Base-by-base conservation (phyloP, 2,329 filamentous ascomycete species). In the Aspergillus sp. region DNA sequence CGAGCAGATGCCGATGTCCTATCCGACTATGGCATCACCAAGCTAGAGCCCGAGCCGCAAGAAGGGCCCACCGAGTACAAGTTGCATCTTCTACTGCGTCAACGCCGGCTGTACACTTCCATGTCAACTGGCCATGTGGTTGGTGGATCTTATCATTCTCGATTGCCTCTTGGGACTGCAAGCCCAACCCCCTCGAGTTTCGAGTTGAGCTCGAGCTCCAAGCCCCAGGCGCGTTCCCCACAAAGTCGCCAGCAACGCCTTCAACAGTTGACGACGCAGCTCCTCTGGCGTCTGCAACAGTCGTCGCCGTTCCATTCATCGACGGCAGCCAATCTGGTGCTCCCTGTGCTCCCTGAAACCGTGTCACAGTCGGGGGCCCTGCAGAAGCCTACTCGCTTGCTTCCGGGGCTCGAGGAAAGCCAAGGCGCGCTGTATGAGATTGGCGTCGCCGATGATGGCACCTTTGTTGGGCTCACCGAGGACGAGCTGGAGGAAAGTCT, bases 61-160 rank as follows among this genome's bases (percentile, higher is more conserved):
- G 88, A 95, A 58, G 94, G 94, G 0, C 91, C 94, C 16, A 95
- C 90, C 0, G 94, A 99, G 73, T 99, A 99, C 75, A 99, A 99
- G 71, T 76, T 99, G 41, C 94, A 97, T 73, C 78, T 99, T 5
- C 80, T 97, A 5, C 76, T 97, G 47, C 85, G 91, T 32, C 86
- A 88, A 14, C 82, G 93, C 53, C 83, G 91, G 56, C 84, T 82
- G 5, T 96, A 92, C 70, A 81, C 79, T 32, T 82, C 80, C 29
- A 87, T 87, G 68, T 92, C 85, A 59, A 95, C 91, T 1, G 78
- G 78, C 10, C 72, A 72, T 36, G 70, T 79, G 50, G 73, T 80
- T 14, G 76, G 76, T 9, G 81, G 80, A 3, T 81, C 81, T 2
- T 75, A 78, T 54, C 80, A 81, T 56, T 73, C 73, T 60, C 68